These are phyloP conservation scores for Porpolomopsis calyptriformis DNA, from an alignment of 768 basidiomycete species.

Conservation along the genomic window DNA sequence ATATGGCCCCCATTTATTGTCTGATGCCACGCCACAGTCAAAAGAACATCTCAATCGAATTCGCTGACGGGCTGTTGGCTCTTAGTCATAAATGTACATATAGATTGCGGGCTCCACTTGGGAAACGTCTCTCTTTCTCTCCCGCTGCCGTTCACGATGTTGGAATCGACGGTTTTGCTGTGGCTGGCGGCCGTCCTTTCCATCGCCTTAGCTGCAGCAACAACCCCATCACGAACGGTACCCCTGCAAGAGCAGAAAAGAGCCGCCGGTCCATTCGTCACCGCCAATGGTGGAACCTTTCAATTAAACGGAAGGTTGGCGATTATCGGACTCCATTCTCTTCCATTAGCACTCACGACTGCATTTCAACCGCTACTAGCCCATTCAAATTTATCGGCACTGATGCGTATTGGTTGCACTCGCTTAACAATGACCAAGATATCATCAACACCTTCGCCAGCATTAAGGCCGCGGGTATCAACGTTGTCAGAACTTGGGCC, in stretches of 20 bases:
- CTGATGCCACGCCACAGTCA: no score
- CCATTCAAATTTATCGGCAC: constrained; percentile 40
- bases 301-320: constrained; percentile 44
- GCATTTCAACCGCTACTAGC: constrained; percentile 15
- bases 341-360: constrained; percentile 31
- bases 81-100: no score
- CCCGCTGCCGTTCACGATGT: no score
- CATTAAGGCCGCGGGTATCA: constrained; percentile 45
- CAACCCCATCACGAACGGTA: constrained; percentile 22
- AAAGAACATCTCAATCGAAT: no score
- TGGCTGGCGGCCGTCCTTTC: constrained; percentile 7
- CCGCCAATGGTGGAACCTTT: constrained; percentile 35
- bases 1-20: no score
- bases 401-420: constrained; percentile 57
- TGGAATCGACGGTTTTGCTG: background rate
- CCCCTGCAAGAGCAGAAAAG: constrained; percentile 17
- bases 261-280: constrained; percentile 32
- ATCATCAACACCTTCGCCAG: constrained; percentile 47
- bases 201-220: constrained; percentile 24
- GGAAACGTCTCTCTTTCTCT: no score
- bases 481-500: constrained; percentile 57
- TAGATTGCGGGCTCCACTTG: no score
- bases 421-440: constrained; percentile 43
- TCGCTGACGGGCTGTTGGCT: no score
- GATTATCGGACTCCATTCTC: constrained; percentile 47